These are phyloP conservation scores for Macrotyloma uniflorum DNA, from an alignment of 306 rosid genomes.

Conservation along the genomic window DNA sequence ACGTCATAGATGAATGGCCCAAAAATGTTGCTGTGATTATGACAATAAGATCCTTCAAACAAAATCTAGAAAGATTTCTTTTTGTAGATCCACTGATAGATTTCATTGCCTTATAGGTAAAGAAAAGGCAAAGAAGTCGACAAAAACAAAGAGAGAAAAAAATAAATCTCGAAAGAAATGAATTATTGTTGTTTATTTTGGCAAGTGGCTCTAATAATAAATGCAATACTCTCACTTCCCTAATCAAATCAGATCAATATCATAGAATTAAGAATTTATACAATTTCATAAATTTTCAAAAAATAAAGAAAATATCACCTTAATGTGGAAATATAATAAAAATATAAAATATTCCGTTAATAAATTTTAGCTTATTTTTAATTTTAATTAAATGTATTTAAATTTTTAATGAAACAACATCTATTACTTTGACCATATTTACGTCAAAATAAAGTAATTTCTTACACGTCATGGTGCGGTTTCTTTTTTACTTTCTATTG, in stretches of 20 bases:
- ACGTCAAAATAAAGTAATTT: no score
- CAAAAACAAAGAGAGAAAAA: neutral
- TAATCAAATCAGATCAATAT: no score
- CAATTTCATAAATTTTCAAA: neutral
- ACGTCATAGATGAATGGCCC: neutral
- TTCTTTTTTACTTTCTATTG: neutral
- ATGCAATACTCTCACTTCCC: neutral
- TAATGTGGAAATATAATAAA: neutral
- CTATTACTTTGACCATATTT: neutral
- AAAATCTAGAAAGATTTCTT: neutral
- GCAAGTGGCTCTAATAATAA: neutral
- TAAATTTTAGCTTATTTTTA: neutral
- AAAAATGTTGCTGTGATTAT: neutral
- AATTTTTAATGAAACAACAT: neutral
- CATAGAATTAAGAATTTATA: neutral
- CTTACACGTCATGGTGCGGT: neutral
- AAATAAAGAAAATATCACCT: neutral
- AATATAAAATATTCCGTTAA: neutral
- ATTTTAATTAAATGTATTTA: neutral
- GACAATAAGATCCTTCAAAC: neutral
- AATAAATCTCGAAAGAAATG: neutral
- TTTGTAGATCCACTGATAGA: neutral
- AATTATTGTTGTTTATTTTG: neutral
- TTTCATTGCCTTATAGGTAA: neutral
- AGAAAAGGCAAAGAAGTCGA: neutral